A percentile compares a stretch with the other conserved stretches of the same genome.
phyloP scores from a whole-genome alignment of 2,329 filamentous ascomycete species.

The Ophiostoma populinum region DNA sequence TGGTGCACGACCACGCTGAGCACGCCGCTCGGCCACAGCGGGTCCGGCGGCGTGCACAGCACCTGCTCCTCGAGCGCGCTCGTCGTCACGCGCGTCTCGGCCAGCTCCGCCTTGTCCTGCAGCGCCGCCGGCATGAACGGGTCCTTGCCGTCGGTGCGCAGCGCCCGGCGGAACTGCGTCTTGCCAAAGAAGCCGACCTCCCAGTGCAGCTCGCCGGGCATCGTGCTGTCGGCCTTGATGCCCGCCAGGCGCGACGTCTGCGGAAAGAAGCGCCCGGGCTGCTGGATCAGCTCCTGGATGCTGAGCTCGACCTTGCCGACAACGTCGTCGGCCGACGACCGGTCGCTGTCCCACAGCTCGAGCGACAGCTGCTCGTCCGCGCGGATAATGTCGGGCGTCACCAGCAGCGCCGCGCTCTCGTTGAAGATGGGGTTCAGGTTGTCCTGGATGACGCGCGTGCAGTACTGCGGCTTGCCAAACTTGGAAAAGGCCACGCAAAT shows the following conservation, averaged over 20 bases:
- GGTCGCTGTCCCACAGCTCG: slow-evolving; percentile 91
- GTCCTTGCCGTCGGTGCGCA: slow-evolving; percentile 78
- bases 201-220: slow-evolving; percentile 92
- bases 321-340: slow-evolving; percentile 81
- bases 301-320: slow-evolving; percentile 89
- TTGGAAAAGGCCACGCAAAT: slow-evolving; percentile 92
- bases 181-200: slow-evolving; percentile 93
- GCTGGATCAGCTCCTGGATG: slow-evolving; percentile 87
- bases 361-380: slow-evolving; percentile 85
- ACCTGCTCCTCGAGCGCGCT: slow-evolving; percentile 67
- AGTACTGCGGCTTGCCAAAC: slow-evolving; percentile 95
- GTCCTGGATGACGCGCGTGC: slow-evolving; percentile 88
- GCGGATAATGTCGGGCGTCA: slow-evolving; percentile 80
- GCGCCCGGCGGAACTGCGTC: slow-evolving; percentile 66
- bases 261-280: slow-evolving; percentile 83
- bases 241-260: slow-evolving; percentile 71
- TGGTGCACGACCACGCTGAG: slow-evolving; percentile 80
- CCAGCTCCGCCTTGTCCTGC: slow-evolving; percentile 56
- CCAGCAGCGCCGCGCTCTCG: slow-evolving; percentile 68
- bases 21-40: slow-evolving; percentile 87
- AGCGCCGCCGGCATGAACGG: slow-evolving; percentile 57
- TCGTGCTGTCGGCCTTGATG: slow-evolving; percentile 65
- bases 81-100: slow-evolving; percentile 67
- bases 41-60: slow-evolving; percentile 78
- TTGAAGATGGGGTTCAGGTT: slow-evolving; percentile 88